These are phyloP conservation scores for Apostasia ramifera DNA, from an alignment of 106 monocot genomes.

Conservation along the genomic window DNA sequence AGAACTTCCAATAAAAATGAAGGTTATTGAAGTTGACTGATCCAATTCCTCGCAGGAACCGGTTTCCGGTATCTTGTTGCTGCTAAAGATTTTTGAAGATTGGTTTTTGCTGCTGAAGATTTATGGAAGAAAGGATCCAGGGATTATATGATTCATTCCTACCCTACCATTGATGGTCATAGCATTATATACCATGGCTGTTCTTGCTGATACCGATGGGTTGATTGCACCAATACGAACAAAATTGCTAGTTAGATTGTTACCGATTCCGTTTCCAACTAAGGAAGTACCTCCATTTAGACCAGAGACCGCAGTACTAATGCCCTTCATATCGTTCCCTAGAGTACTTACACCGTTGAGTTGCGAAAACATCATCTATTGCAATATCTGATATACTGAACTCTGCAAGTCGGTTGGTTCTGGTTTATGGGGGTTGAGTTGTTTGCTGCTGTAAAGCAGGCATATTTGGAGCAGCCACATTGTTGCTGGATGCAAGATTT, in stretches of 20 bases:
- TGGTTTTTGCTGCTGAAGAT: no score
- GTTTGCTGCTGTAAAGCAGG: neutral
- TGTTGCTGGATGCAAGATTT: no score
- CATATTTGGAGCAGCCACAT: neutral
- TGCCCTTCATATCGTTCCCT: slow-evolving; percentile 18
- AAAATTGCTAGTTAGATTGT: slow-evolving; percentile 22
- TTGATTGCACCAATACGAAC: slow-evolving; percentile 14
- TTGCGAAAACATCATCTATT: slow-evolving; percentile 57
- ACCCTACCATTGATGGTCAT: slow-evolving; percentile 35
- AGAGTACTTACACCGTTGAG: slow-evolving; percentile 12
- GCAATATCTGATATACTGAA: slow-evolving; percentile 56
- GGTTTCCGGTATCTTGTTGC: no score
- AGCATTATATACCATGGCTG: slow-evolving; percentile 23
- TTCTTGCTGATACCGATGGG: slow-evolving; percentile 11
- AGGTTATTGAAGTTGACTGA: no score
- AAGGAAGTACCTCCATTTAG: slow-evolving; percentile 20
- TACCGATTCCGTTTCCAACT: slow-evolving; percentile 22
- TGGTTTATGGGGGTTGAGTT: slow-evolving; percentile 25
- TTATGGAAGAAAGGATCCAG: no score
- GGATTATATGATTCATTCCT: slow-evolving; percentile 34
- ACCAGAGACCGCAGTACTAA: neutral
- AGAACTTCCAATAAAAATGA: no score
- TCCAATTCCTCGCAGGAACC: no score
- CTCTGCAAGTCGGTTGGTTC: slow-evolving; percentile 47
- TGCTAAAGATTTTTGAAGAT: no score